A percentile compares a stretch with the other conserved stretches of the same genome.
Conservation (phyloP, 2,329 filamentous ascomycete genomes). For the Diaporthe nobilis region DNA sequence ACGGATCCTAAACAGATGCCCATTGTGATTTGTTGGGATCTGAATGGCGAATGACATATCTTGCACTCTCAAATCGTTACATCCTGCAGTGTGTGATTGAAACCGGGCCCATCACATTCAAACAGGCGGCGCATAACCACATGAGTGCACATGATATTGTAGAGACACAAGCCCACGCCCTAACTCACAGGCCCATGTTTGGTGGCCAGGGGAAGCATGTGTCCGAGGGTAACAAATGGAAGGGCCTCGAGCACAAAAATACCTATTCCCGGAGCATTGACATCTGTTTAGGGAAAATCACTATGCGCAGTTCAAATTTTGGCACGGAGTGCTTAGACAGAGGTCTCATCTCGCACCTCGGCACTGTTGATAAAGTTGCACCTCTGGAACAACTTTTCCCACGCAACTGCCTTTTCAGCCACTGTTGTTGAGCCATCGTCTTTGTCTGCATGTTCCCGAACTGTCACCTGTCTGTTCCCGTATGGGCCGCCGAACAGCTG, state of each 20-base stretch:
- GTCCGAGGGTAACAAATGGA: neutral
- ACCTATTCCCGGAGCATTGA: neutral
- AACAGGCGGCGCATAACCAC: neutral
- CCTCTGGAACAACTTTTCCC: conserved; percentile 46
- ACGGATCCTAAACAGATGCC: neutral
- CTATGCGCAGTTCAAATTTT: neutral
- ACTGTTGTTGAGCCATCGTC: neutral
- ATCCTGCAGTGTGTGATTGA: neutral
- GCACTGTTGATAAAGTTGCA: conserved; percentile 46
- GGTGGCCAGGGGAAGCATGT: neutral
- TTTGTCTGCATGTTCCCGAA: neutral
- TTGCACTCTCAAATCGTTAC: neutral
- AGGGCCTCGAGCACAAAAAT: neutral
- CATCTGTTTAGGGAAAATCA: neutral
- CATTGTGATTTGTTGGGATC: neutral
- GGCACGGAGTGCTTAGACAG: neutral
- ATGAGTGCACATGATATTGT: neutral
- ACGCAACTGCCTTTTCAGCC: conserved; percentile 39
- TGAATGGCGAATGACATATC: neutral
- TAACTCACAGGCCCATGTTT: neutral
- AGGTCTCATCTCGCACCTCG: conserved; percentile 4
- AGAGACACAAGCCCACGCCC: neutral
- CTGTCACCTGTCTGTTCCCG: neutral
- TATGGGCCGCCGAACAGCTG: conserved; percentile 33
- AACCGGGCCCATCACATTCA: neutral